phyloP scores from a whole-genome alignment of 371 early-diverging fungal genomes.

The Mucor irregularis region DNA sequence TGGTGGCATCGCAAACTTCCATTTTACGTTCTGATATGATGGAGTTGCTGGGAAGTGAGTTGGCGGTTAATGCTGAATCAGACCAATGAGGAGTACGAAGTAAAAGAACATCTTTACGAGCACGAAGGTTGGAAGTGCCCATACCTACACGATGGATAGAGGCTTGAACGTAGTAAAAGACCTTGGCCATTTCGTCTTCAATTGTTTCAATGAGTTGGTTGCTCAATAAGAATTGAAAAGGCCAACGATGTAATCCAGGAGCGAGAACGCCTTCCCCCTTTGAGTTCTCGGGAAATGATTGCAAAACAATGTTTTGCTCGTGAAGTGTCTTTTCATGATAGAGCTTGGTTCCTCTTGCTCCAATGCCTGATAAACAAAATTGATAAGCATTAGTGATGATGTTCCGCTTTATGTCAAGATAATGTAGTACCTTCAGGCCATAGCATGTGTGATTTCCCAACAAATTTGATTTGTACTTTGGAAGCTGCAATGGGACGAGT shows the following conservation, averaged over 20 bases:
- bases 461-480: constrained; percentile 33
- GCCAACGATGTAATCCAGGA: constrained; percentile 34
- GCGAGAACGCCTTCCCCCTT: constrained; percentile 17
- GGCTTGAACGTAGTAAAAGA: constrained; percentile 31
- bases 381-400: not conserved
- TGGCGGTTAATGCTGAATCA: constrained; percentile 24
- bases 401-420: not conserved
- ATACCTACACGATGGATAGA: constrained; percentile 32
- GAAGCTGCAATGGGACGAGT: constrained; percentile 35
- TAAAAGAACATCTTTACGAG: constrained; percentile 26
- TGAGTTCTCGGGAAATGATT: constrained; percentile 16
- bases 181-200: constrained; percentile 37
- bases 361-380: constrained; percentile 26
- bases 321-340: constrained; percentile 49
- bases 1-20: constrained; percentile 27
- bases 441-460: constrained; percentile 40
- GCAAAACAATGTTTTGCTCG: constrained; percentile 44
- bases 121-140: constrained; percentile 21
- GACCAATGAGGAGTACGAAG: constrained; percentile 32
- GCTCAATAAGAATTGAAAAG: constrained; percentile 35
- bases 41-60: constrained; percentile 30
- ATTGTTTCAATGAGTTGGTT: constrained; percentile 37
- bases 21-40: constrained; percentile 24
- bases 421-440: constrained; percentile 51
- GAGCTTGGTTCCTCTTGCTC: constrained; percentile 36